These are phyloP conservation scores for Phialophora verrucosa DNA, from an alignment of 2,329 filamentous ascomycete genomes.

Conservation along the genomic window DNA sequence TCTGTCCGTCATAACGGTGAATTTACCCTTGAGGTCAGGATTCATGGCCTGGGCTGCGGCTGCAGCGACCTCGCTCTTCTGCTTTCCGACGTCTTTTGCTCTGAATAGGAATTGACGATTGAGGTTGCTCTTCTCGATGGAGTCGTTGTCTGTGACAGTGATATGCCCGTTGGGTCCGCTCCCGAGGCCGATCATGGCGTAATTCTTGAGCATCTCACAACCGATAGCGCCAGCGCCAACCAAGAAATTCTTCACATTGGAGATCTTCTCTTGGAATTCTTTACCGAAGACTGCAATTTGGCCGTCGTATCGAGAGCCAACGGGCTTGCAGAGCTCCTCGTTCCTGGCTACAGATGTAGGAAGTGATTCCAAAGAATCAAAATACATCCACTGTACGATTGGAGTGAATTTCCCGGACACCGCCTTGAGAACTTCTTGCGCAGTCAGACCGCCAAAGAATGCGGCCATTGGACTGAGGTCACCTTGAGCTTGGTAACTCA, in stretches of 20 bases:
- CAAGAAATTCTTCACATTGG: slow-evolving; percentile 88
- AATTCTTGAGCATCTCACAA: slow-evolving; percentile 99
- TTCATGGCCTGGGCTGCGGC: slow-evolving; percentile 94
- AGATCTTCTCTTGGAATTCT: slow-evolving; percentile 91
- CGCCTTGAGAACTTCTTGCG: slow-evolving; percentile 94
- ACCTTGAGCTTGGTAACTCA: slow-evolving; percentile 91
- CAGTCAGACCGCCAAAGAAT: slow-evolving; percentile 90
- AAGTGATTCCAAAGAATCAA: slow-evolving; percentile 95
- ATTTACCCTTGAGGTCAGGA: slow-evolving; percentile 85
- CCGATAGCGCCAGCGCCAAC: slow-evolving; percentile 97
- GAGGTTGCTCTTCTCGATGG: slow-evolving; percentile 97
- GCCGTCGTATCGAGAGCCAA: slow-evolving; percentile 87
- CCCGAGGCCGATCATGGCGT: slow-evolving; percentile 96
- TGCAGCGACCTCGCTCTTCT: slow-evolving; percentile 96
- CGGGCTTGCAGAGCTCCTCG: slow-evolving; percentile 85
- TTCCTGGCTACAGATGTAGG: slow-evolving; percentile 75
- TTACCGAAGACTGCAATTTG: slow-evolving; percentile 95
- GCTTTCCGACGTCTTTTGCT: slow-evolving; percentile 86
- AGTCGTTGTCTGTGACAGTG: slow-evolving; percentile 94
- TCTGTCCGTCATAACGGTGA: slow-evolving; percentile 82
- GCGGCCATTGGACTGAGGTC: slow-evolving; percentile 92
- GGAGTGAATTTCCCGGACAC: slow-evolving; percentile 98
- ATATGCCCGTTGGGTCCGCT: slow-evolving; percentile 88
- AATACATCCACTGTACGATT: slow-evolving; percentile 95
- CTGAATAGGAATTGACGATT: slow-evolving; percentile 98